phyloP scores from a whole-genome alignment of 768 basidiomycete genomes.

The Mycena venus region DNA sequence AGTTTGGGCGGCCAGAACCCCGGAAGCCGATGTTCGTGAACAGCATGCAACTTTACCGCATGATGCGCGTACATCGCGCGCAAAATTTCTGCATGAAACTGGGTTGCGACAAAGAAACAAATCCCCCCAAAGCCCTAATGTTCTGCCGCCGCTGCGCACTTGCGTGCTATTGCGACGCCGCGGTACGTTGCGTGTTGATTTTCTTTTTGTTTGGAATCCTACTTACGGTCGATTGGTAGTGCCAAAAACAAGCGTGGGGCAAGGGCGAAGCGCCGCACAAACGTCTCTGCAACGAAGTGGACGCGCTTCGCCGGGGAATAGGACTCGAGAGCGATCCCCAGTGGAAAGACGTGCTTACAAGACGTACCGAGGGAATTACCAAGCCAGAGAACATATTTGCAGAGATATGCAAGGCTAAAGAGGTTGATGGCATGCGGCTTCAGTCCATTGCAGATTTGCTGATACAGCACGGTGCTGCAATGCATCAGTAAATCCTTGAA shows the following conservation, averaged over 20 bases:
- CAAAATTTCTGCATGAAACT: neutral
- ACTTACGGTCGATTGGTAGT: neutral
- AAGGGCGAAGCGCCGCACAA: constrained; percentile 7
- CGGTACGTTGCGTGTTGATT: neutral
- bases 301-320: neutral
- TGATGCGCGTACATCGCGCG: neutral
- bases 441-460: neutral
- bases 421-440: neutral
- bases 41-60: neutral
- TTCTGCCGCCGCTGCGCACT: constrained; percentile 9
- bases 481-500: neutral
- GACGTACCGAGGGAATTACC: neutral
- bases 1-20: neutral
- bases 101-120: neutral
- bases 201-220: too few relatives aligned
- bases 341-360: constrained; percentile 8
- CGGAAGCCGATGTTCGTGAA: neutral
- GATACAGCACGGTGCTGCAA: neutral
- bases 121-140: neutral
- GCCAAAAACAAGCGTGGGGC: constrained; percentile 9
- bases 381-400: neutral
- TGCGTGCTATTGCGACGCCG: neutral
- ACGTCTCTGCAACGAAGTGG: neutral
- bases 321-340: neutral
- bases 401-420: neutral